Conservation (phyloP, 306 rosid species). For the Malus sylvestris region DNA sequence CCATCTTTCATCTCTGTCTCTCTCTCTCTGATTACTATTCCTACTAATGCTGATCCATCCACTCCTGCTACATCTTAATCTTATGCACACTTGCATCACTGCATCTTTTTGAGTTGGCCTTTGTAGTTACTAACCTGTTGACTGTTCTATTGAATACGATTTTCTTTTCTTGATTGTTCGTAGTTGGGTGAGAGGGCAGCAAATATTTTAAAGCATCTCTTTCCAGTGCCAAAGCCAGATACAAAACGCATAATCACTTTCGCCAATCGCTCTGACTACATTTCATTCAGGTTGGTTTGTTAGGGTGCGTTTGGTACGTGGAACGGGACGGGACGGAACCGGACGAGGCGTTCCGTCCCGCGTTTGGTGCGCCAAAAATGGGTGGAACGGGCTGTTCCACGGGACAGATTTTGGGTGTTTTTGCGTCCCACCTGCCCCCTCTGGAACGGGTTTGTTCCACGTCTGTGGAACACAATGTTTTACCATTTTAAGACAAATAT, state of each 20-base stretch:
- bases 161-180: constrained; percentile 18
- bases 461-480: too few species aligned
- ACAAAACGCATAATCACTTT: constrained; percentile 79
- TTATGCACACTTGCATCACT: background rate
- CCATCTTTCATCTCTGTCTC: background rate
- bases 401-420: too few species aligned
- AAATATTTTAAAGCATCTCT: constrained; percentile 75
- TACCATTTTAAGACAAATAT: too few species aligned
- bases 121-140: background rate
- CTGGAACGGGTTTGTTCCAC: too few species aligned
- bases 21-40: background rate
- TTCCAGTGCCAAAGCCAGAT: constrained; percentile 92
- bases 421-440: too few species aligned
- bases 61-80: background rate
- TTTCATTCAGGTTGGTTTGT: constrained; percentile 77
- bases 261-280: constrained; percentile 67
- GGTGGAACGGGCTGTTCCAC: too few species aligned
- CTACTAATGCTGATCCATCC: background rate
- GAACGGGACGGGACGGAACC: too few species aligned
- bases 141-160: constrained; percentile 4
- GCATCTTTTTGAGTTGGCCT: background rate
- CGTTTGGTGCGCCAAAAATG: too few species aligned
- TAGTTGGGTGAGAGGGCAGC: constrained; percentile 84
- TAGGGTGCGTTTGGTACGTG: too few species aligned
- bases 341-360: too few species aligned